phyloP scores from a whole-genome alignment of 2,329 filamentous ascomycete species.

The Fusarium keratoplasticum region DNA sequence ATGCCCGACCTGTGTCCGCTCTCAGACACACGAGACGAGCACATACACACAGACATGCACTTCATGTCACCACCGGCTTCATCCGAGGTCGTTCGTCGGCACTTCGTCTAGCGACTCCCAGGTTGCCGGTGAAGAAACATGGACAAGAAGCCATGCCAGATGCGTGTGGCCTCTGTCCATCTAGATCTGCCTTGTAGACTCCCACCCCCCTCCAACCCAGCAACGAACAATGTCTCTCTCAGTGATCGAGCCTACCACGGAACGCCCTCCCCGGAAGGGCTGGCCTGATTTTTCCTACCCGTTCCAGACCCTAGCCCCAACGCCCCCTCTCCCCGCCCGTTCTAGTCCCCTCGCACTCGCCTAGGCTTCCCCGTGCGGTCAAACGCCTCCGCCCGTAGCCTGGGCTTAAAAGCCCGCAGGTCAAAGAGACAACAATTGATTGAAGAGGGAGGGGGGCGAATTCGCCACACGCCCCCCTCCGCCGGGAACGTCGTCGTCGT shows the following conservation, averaged over 20 bases:
- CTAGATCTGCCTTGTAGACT: neutral
- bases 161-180: constrained; percentile 14
- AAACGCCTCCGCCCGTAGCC: constrained; percentile 16
- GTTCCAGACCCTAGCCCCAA: neutral
- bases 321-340: neutral
- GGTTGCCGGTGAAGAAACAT: neutral
- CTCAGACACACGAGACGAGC: neutral
- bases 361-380: constrained; percentile 24
- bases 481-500: neutral
- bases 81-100: constrained; percentile 1
- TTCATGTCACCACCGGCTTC: neutral
- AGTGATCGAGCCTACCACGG: neutral
- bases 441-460: neutral
- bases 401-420: neutral
- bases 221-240: neutral
- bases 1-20: neutral
- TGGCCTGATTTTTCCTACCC: neutral
- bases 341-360: constrained; percentile 7
- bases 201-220: neutral
- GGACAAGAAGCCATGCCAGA: constrained; percentile 20
- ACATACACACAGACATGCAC: neutral
- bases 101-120: neutral
- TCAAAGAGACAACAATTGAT: constrained; percentile 6
- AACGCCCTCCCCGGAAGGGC: neutral
- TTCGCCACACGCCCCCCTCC: neutral